phyloP scores from a whole-genome alignment of 2,329 filamentous ascomycete genomes.

The Akanthomyces lecanii region DNA sequence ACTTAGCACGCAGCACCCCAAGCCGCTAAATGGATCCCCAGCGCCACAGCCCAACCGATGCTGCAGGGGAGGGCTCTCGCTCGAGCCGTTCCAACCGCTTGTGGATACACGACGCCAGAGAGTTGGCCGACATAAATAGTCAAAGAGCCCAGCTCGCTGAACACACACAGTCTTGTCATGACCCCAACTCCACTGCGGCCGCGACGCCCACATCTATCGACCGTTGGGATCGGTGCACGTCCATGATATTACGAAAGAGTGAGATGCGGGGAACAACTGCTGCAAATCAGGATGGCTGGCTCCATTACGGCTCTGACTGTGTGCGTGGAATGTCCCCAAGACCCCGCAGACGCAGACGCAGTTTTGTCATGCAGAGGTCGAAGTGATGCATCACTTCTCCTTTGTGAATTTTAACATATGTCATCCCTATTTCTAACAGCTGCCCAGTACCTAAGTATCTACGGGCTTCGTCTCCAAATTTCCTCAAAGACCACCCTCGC shows the following conservation, averaged over 20 bases:
- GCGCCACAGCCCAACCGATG: neutral
- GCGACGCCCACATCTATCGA: neutral
- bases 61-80: neutral
- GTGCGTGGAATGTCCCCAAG: neutral
- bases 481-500: too few species aligned
- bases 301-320: neutral
- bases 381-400: neutral
- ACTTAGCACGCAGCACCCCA: neutral
- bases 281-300: neutral
- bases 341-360: neutral
- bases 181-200: neutral
- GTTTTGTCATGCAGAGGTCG: neutral
- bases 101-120: neutral
- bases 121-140: slow-evolving; percentile 5
- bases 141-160: neutral
- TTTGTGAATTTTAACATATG: neutral
- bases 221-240: neutral
- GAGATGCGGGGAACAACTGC: neutral
- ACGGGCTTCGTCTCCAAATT: too few species aligned
- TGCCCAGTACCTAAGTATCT: too few species aligned
- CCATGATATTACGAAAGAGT: neutral
- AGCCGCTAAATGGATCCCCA: neutral
- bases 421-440: too few species aligned
- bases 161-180: neutral
- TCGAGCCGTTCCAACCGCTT: neutral